Base-by-base conservation (phyloP, 108 stramenopile species). In the Schizochytrium sp. region DNA sequence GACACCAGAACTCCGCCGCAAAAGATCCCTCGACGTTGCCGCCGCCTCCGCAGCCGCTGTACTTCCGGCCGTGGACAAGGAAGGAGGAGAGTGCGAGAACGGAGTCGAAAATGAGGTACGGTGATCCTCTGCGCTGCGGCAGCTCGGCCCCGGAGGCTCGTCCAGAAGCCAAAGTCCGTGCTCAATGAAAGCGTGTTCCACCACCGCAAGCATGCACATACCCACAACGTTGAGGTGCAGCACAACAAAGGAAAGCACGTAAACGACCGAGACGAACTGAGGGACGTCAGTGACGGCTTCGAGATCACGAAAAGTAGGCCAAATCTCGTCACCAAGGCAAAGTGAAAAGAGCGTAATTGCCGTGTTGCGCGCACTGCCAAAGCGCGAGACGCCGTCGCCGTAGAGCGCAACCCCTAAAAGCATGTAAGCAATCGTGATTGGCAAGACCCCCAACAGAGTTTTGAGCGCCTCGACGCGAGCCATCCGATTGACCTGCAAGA, bases 161-260 rank as follows among this genome's bases (percentile, higher is more conserved):
- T 34, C 51, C 45, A 83, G 23, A 83, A 83, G 76, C 76, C 76
- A 83, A n/a, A 83, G 23, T 55, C 76, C 76, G 18, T 83, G 76
- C n/a, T 53, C 51, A 16, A 83, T 53, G 28, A 83, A 83, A 16
- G 23, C 76, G 8, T 83, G 23, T 34, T 53, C 48, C 19, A 83
- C 76, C n/a, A 83, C 76, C 6, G 76, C 76, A 4, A 83, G 19
- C n/a, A 83, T 53, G 51, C 76, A 53, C 76, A 83, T 83, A 16
- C 48, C 76, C 12, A 83, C 76, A 8, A 83, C 51, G 5, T 83
- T 53, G 48, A 83, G 4, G 51, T 83, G 76, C 45, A 83, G n/a
- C n/a, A 53, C 76, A 23, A 83, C 28, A 53, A 83, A 83, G 51
- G 48, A 53, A 12, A 83, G 25, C n/a, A 83, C 48, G 5, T 83